These are phyloP conservation scores for Clavispora carvajalis DNA, from an alignment of 805 yeast species.

Conservation along the genomic window DNA sequence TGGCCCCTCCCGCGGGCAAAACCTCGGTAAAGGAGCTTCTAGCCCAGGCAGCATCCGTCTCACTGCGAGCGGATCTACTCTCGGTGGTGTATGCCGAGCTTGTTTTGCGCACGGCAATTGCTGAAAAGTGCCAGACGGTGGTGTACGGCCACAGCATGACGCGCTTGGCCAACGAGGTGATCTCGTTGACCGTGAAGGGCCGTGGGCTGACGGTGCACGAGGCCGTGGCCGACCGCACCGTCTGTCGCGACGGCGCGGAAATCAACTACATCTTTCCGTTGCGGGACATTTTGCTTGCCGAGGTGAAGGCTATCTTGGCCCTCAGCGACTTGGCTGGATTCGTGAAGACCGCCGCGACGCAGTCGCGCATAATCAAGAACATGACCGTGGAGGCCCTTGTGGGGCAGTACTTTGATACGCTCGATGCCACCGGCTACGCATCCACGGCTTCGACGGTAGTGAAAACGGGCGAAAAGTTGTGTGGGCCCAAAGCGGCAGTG, in stretches of 20 bases:
- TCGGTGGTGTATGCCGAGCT: conserved; percentile 44
- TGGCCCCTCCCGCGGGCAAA: too few species aligned
- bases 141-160: conserved; percentile 80
- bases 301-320: conserved; percentile 52
- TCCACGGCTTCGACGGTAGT: conserved; percentile 91
- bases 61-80: conserved; percentile 62
- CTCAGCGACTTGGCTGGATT: conserved; percentile 36
- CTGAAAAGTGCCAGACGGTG: conserved; percentile 47
- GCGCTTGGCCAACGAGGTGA: conserved; percentile 70
- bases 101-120: conserved; percentile 41
- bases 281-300: conserved; percentile 68
- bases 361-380: conserved; percentile 50
- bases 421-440: conserved; percentile 72
- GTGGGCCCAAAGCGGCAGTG: conserved; percentile 35
- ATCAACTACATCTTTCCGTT: conserved; percentile 61
- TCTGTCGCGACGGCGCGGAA: conserved; percentile 20
- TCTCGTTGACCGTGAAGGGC: conserved; percentile 79
- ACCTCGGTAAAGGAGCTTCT: conserved; percentile 29
- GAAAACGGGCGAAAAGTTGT: conserved; percentile 76
- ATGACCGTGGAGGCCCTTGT: conserved; percentile 81
- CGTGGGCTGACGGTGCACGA: conserved; percentile 66
- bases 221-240: conserved; percentile 41
- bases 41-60: conserved; percentile 41
- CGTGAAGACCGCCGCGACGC: conserved; percentile 16
- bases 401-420: conserved; percentile 59